These are phyloP conservation scores for Plectosphaerella plurivora DNA, from an alignment of 2,329 filamentous ascomycete genomes.

Conservation along the genomic window DNA sequence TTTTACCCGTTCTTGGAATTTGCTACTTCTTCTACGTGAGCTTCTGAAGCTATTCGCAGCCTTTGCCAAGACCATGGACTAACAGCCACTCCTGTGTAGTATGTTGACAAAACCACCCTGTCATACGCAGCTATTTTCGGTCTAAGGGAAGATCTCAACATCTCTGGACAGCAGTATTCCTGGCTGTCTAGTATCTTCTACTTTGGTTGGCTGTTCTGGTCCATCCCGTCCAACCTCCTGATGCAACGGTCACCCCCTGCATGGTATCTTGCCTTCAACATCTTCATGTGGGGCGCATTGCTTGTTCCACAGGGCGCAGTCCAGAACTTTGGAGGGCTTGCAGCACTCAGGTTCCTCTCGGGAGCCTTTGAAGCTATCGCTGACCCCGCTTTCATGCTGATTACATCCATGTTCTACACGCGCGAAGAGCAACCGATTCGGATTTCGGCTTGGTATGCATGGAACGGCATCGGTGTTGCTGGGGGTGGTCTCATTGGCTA, in stretches of 20 bases:
- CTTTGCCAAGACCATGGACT: not conserved
- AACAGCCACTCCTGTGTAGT: constrained; percentile 9
- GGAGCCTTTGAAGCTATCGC: constrained; percentile 59
- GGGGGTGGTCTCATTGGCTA: constrained; percentile 49
- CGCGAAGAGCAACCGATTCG: constrained; percentile 57
- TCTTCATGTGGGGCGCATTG: constrained; percentile 51
- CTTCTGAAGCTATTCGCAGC: not conserved
- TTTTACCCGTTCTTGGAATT: constrained; percentile 30
- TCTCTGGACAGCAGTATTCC: constrained; percentile 54
- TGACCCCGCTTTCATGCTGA: constrained; percentile 51
- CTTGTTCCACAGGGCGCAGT: constrained; percentile 48
- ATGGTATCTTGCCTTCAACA: constrained; percentile 35
- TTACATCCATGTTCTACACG: constrained; percentile 63
- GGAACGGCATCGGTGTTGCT: constrained; percentile 55
- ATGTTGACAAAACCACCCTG: constrained; percentile 20
- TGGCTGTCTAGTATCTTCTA: constrained; percentile 31
- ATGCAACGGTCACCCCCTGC: constrained; percentile 26
- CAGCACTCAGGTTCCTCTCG: constrained; percentile 53
- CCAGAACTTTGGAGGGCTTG: constrained; percentile 50
- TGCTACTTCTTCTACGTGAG: constrained; percentile 33
- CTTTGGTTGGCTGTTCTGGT: constrained; percentile 32
- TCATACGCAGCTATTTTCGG: constrained; percentile 64
- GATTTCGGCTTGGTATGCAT: constrained; percentile 56
- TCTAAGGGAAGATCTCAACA: constrained; percentile 51
- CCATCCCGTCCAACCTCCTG: constrained; percentile 23